phyloP scores from a whole-genome alignment of 352 stramenopile genomes.

The Stramenopiles sp. region DNA sequence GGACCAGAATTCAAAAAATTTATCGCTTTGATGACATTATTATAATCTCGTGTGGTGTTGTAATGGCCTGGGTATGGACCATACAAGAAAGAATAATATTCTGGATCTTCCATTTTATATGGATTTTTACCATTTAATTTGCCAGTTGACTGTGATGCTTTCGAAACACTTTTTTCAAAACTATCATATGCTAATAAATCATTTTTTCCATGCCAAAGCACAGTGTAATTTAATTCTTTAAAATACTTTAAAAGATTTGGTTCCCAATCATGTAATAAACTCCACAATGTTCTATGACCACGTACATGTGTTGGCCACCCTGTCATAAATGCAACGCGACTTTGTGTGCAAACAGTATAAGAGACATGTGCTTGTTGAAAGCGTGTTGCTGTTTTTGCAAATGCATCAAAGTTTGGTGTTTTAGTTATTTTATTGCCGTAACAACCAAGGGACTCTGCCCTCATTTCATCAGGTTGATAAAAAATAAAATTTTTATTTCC shows the following conservation, averaged over 20 bases:
- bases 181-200: slow-evolving; percentile 8
- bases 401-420: slow-evolving; percentile 8
- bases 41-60: slow-evolving; percentile 1
- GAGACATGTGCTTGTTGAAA: neutral
- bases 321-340: slow-evolving; percentile 14
- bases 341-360: slow-evolving; percentile 16
- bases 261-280: slow-evolving; percentile 10
- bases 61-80: neutral
- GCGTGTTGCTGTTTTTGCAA: neutral
- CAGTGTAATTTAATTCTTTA: slow-evolving; percentile 10
- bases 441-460: neutral
- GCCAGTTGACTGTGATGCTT: neutral
- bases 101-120: slow-evolving; percentile 8
- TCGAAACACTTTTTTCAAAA: slow-evolving; percentile 2
- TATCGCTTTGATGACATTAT: neutral
- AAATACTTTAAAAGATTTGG: slow-evolving; percentile 16
- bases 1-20: neutral
- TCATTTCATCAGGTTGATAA: neutral
- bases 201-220: slow-evolving; percentile 12
- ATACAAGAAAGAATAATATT: slow-evolving; percentile 1
- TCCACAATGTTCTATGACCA: slow-evolving; percentile 14
- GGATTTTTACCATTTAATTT: slow-evolving; percentile 9
- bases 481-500: slow-evolving; percentile 11
- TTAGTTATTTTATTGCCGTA: neutral
- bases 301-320: slow-evolving; percentile 14